phyloP scores from a whole-genome alignment of 2,329 filamentous ascomycete genomes.

The Neocatenulostroma microsporum region DNA sequence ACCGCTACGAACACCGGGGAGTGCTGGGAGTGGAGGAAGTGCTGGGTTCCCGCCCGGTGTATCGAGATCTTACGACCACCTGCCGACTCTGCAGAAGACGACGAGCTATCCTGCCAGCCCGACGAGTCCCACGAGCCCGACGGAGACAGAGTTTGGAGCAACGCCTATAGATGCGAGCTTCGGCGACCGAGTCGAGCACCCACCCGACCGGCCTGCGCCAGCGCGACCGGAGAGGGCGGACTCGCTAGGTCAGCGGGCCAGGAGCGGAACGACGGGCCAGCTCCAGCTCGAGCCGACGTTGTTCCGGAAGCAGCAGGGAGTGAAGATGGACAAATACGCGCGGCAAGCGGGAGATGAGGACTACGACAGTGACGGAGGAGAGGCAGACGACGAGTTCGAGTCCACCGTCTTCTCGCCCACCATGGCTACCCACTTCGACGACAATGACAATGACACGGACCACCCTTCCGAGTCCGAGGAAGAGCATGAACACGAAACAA shows the following conservation, averaged over 20 bases:
- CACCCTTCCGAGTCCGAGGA: conserved; percentile 49
- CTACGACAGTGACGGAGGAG: conserved; percentile 64
- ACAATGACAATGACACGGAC: conserved; percentile 50
- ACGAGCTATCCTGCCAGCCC: conserved; percentile 14
- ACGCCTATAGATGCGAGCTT: conserved; percentile 28
- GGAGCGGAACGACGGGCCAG: conserved; percentile 3
- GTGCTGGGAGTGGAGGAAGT: conserved; percentile 6
- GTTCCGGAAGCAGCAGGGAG: conserved; percentile 2
- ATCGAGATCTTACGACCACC: conserved; percentile 14
- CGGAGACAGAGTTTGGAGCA: conserved; percentile 23
- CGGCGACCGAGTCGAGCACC: conserved; percentile 17
- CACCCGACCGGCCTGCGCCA: conserved; percentile 11
- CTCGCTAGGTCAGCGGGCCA: conserved; percentile 7
- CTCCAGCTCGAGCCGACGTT: conserved; percentile 5
- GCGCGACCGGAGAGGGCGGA: conserved; percentile 10
- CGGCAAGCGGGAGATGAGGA: conserved; percentile 30
- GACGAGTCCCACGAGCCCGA: conserved; percentile 17
- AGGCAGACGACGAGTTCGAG: conserved; percentile 79
- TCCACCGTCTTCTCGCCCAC: conserved; percentile 62
- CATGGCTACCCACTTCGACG: conserved; percentile 57
- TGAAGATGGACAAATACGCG: conserved; percentile 27
- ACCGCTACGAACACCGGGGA: conserved; percentile 13
- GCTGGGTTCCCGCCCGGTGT: neutral
- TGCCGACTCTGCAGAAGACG: conserved; percentile 14
- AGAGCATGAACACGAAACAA: conserved; percentile 27